Percentiles rank a stretch among this genome's conserved stretches.
phyloP scores from a whole-genome alignment of 768 basidiomycete species.

The Lactarius sanguifluus region DNA sequence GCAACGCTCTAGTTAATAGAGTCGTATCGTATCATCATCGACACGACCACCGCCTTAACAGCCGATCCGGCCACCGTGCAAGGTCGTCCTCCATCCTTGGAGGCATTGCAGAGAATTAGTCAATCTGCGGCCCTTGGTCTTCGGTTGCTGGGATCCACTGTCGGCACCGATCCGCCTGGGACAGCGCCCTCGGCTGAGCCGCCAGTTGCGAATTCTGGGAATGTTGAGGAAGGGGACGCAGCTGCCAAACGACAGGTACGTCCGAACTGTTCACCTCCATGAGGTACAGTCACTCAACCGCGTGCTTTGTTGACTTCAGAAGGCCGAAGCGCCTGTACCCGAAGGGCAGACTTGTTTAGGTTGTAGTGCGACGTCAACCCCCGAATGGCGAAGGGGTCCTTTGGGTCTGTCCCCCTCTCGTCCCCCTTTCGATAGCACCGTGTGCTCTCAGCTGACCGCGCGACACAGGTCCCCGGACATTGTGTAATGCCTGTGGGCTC shows the following conservation, averaged over 20 bases:
- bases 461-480: constrained; percentile 65
- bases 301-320: constrained; percentile 31
- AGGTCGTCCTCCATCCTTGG: constrained; percentile 31
- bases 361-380: constrained; percentile 80
- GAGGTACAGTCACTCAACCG: constrained; percentile 17
- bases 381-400: constrained; percentile 84
- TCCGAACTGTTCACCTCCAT: constrained; percentile 18
- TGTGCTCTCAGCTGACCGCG: constrained; percentile 29
- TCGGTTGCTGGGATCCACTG: constrained; percentile 48
- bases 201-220: constrained; percentile 28
- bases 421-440: constrained; percentile 12
- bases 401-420: constrained; percentile 53
- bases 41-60: constrained; percentile 38
- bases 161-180: constrained; percentile 27
- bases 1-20: constrained; percentile 40
- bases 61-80: constrained; percentile 32
- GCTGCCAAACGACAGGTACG: constrained; percentile 35
- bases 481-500: constrained; percentile 85
- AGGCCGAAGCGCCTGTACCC: constrained; percentile 44
- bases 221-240: constrained; percentile 33
- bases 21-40: constrained; percentile 46
- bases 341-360: constrained; percentile 79
- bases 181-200: constrained; percentile 23
- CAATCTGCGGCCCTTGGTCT: constrained; percentile 45
- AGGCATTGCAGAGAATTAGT: constrained; percentile 45